phyloP scores from a whole-genome alignment of 2,329 filamentous ascomycete genomes.

The Cytospora piceicola region DNA sequence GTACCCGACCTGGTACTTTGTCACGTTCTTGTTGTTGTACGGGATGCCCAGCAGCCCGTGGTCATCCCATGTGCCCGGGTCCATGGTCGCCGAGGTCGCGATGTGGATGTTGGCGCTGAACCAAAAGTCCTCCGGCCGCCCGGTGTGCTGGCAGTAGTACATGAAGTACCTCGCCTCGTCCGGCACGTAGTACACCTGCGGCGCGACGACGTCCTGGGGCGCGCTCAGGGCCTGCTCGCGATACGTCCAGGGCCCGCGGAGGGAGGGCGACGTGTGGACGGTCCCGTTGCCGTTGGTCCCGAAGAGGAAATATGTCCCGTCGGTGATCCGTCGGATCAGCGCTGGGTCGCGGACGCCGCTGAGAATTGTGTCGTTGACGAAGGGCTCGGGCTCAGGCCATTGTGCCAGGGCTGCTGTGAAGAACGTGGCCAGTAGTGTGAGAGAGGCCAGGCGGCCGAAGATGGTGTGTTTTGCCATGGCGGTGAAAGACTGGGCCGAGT shows the following conservation, averaged over 20 bases:
- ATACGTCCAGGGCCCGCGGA: slow-evolving; percentile 15
- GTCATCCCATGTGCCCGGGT: slow-evolving; percentile 54
- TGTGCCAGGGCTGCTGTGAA: background rate
- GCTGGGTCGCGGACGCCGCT: slow-evolving; percentile 14
- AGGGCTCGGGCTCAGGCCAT: slow-evolving; percentile 10
- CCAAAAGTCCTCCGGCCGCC: background rate
- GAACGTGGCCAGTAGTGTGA: background rate
- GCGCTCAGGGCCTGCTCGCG: slow-evolving; percentile 7
- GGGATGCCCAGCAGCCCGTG: slow-evolving; percentile 41
- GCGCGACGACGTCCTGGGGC: slow-evolving; percentile 8
- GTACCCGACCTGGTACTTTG: slow-evolving; percentile 4
- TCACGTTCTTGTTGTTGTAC: slow-evolving; percentile 13
- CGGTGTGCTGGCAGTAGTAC: slow-evolving; percentile 19
- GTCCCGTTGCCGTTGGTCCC: slow-evolving; percentile 23
- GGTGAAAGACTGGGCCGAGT: background rate
- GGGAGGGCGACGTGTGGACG: slow-evolving; percentile 9
- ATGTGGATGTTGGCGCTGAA: slow-evolving; percentile 52
- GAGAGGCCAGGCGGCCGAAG: background rate
- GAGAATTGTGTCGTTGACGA: background rate
- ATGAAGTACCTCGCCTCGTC: slow-evolving; percentile 13
- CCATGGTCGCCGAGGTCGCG: slow-evolving; percentile 40
- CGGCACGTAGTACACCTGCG: slow-evolving; percentile 20
- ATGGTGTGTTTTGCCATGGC: background rate
- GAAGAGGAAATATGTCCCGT: slow-evolving; percentile 22
- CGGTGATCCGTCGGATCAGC: slow-evolving; percentile 5